A percentile compares a stretch with the other conserved stretches of the same genome.
Conservation (phyloP, 352 stramenopile genomes). For the Globisporangium abappressorium region DNA sequence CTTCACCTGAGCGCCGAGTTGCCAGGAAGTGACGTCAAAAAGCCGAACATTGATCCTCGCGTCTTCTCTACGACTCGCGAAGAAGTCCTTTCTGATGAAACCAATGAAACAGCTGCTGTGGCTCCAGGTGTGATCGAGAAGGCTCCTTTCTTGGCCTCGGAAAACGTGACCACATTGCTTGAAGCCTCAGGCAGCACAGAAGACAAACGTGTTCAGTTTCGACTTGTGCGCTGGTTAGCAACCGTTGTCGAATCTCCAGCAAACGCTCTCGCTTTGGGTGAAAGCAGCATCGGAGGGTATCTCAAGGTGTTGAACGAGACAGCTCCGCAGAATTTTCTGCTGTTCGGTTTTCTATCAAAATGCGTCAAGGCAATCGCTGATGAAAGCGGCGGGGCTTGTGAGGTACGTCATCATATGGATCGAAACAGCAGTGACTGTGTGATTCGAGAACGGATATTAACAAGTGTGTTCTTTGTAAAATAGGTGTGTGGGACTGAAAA, state of each 20-base stretch:
- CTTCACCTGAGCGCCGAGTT: constrained; percentile 38
- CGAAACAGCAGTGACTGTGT: neutral
- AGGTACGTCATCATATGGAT: constrained; percentile 33
- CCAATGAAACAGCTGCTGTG: neutral
- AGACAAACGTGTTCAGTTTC: constrained; percentile 30
- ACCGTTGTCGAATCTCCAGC: constrained; percentile 32
- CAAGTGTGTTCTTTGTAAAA: neutral
- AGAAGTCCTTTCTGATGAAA: neutral
- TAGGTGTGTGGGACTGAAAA: constrained; percentile 32
- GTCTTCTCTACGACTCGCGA: constrained; percentile 16
- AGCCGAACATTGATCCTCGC: constrained; percentile 17
- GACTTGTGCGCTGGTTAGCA: constrained; percentile 51
- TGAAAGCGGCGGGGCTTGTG: constrained; percentile 33
- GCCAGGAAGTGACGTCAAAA: neutral
- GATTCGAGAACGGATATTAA: neutral
- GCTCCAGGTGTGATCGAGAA: constrained; percentile 11
- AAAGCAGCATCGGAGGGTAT: constrained; percentile 26
- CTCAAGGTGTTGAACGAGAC: constrained; percentile 38
- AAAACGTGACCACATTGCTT: constrained; percentile 34
- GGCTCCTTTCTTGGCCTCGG: constrained; percentile 30
- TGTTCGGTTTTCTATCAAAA: constrained; percentile 47
- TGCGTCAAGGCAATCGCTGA: constrained; percentile 34
- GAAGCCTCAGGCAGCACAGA: constrained; percentile 20
- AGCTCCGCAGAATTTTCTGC: constrained; percentile 20
- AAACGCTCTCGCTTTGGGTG: constrained; percentile 43